Percentiles rank a stretch among this genome's conserved stretches.
These are phyloP conservation scores for Phialocephala subalpina DNA, from an alignment of 2,329 filamentous ascomycete genomes.

Conservation along the genomic window DNA sequence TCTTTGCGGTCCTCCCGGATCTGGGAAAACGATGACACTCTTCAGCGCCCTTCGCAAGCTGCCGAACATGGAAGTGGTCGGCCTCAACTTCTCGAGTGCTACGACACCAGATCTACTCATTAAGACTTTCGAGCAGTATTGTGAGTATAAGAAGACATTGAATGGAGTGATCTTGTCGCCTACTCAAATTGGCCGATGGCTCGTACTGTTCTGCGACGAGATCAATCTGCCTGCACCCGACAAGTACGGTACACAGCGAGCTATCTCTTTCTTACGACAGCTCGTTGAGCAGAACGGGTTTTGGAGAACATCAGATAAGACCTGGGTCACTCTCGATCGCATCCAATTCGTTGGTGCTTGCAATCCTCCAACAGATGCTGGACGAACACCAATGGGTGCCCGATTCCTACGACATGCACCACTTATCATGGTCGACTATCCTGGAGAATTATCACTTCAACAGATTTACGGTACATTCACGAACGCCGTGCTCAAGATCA, in stretches of 20 bases:
- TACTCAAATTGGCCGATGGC: conserved; percentile 95
- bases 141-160: conserved; percentile 98
- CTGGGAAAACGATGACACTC: conserved; percentile 99
- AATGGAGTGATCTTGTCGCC: conserved; percentile 96
- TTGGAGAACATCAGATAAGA: conserved; percentile 97
- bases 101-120: conserved; percentile 97
- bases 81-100: conserved; percentile 98
- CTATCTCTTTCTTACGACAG: conserved; percentile 96
- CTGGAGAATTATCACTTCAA: conserved; percentile 89
- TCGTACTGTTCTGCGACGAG: conserved; percentile 99
- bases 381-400: conserved; percentile 91
- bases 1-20: conserved; percentile 96
- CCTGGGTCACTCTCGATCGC: conserved; percentile 95
- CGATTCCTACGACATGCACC: conserved; percentile 96
- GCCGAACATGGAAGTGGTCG: conserved; percentile 98
- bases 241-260: conserved; percentile 95
- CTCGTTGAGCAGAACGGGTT: conserved; percentile 99
- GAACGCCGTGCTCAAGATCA: conserved; percentile 93
- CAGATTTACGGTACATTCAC: conserved; percentile 99
- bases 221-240: conserved; percentile 99
- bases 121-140: conserved; percentile 99
- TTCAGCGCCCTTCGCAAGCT: conserved; percentile 97
- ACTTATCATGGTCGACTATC: conserved; percentile 99
- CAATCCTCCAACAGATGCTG: conserved; percentile 97
- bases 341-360: conserved; percentile 99